Evolutionary conservation across 2,329 filamentous ascomycete genomes (phyloP).

Genomic region (Fusarium mexicanum): DNA sequence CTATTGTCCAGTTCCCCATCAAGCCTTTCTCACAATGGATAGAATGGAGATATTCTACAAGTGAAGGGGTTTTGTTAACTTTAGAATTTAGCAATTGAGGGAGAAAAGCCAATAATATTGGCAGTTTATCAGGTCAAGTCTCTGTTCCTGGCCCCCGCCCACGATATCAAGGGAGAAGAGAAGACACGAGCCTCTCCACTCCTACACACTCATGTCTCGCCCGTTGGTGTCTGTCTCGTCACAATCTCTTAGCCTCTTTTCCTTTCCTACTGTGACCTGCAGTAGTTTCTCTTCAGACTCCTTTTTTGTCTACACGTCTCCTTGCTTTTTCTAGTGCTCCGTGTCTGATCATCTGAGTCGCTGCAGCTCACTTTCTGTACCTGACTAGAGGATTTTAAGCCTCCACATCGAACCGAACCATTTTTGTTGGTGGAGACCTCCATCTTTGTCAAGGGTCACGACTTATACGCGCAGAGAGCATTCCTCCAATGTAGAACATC

Average conservation of each 20-base stretch:
- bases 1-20: conserved; percentile 15
- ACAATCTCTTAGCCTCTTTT: conserved; percentile 18
- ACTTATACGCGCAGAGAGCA: conserved; percentile 34
- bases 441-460: conserved; percentile 23
- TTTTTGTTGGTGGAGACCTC: conserved; percentile 1
- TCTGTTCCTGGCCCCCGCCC: conserved; percentile 3
- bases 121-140: conserved; percentile 29
- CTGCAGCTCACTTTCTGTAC: conserved; percentile 9
- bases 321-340: conserved; percentile 15
- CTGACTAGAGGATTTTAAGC: conserved; percentile 18
- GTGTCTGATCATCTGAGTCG: conserved; percentile 34
- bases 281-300: conserved; percentile 20
- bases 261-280: not conserved
- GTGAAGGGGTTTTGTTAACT: not conserved
- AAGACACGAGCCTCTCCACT: conserved; percentile 1
- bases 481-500: conserved; percentile 29
- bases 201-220: conserved; percentile 25
- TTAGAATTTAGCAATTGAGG: conserved; percentile 14
- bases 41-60: conserved; percentile 11
- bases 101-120: conserved; percentile 37
- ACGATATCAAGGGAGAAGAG: conserved; percentile 19
- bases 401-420: not conserved
- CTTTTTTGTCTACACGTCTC: conserved; percentile 2
- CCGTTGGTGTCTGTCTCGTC: conserved; percentile 25
- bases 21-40: conserved; percentile 8